These are phyloP conservation scores for Acanthamoeba castellanii DNA, from an alignment of 208 protist genomes.

Conservation along the genomic window DNA sequence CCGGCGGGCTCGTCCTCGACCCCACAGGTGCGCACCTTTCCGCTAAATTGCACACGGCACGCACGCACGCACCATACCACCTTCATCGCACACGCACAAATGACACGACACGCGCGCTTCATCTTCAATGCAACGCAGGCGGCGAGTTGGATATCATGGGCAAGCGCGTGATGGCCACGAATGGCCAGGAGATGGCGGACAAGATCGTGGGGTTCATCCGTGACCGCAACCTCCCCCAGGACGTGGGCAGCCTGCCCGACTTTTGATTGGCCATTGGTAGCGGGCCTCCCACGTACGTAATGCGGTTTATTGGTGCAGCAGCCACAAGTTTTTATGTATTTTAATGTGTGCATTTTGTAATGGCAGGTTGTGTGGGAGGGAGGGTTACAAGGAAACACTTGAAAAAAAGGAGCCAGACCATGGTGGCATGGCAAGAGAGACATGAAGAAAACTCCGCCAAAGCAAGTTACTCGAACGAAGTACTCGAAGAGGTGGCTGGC, in stretches of 20 bases:
- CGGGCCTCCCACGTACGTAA: no score
- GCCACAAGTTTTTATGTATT: no score
- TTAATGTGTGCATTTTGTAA: no score
- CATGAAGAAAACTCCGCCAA: no score
- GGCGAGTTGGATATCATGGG: constrained; percentile 20
- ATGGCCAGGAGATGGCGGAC: not conserved
- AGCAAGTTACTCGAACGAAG: no score
- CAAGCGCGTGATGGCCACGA: constrained; percentile 23
- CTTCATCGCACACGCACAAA: no score
- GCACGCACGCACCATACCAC: not conserved
- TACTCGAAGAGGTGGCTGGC: no score
- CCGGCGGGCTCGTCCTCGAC: constrained; percentile 77
- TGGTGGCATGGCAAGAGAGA: no score
- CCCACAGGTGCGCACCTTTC: not conserved
- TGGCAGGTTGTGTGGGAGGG: no score
- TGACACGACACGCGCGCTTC: not conserved
- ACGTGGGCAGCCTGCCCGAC: constrained; percentile 9
- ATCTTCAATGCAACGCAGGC: not conserved
- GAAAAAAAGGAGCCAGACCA: no score
- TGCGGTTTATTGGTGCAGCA: no score
- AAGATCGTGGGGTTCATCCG: constrained; percentile 12
- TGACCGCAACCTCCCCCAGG: not conserved
- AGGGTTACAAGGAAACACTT: no score
- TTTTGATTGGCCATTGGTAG: not conserved
- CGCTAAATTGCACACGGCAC: not conserved